Evolutionary conservation across 1,284 basidiomycete species (phyloP).

Genomic region (Anthracocystis panici-leucophaei): DNA sequence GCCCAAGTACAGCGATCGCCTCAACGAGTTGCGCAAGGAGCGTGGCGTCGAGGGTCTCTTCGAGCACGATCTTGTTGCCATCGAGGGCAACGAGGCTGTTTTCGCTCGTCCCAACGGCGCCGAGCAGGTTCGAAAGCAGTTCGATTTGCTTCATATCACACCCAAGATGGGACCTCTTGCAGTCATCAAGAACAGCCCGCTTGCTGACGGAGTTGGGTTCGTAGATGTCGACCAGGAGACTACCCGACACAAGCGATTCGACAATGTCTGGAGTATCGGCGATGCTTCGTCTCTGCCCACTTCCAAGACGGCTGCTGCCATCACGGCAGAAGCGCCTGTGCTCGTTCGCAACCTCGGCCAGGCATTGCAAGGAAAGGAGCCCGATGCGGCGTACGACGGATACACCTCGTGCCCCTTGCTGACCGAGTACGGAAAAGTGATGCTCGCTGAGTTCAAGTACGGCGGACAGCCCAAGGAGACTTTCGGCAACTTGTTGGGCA

Average conservation of each 20-base stretch:
- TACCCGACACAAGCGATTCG: constrained; percentile 82
- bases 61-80: constrained; percentile 83
- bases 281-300: constrained; percentile 92
- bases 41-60: constrained; percentile 85
- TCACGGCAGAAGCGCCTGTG: constrained; percentile 91
- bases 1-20: constrained; percentile 86
- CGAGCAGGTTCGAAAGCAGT: constrained; percentile 76
- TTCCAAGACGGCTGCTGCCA: constrained; percentile 94
- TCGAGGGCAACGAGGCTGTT: constrained; percentile 79
- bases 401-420: constrained; percentile 71
- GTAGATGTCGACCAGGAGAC: constrained; percentile 85
- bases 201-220: constrained; percentile 74
- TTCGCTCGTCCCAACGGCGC: constrained; percentile 72
- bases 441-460: constrained; percentile 89
- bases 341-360: constrained; percentile 82
- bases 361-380: constrained; percentile 47
- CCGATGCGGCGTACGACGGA: constrained; percentile 63
- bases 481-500: constrained; percentile 53
- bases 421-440: constrained; percentile 85
- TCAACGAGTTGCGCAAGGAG: constrained; percentile 81
- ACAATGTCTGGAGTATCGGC: constrained; percentile 89
- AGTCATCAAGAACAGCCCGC: constrained; percentile 77
- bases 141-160: constrained; percentile 86
- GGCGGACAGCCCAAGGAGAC: constrained; percentile 87
- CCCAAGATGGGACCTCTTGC: constrained; percentile 91